Evolutionary conservation across 1,284 basidiomycete species (phyloP).

Genomic region (Cryptococcus sp.): DNA sequence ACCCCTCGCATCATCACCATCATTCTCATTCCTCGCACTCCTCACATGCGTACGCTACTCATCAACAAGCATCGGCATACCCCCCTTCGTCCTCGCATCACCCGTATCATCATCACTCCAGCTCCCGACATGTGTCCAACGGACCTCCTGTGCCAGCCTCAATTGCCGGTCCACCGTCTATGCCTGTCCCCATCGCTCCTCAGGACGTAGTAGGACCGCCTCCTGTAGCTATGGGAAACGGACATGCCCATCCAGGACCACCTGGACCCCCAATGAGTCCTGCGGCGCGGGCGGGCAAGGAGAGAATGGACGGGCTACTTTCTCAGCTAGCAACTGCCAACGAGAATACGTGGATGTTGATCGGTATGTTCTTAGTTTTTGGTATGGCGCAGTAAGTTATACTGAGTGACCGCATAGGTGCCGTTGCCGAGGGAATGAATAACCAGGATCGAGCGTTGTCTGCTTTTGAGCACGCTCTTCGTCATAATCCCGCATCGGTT

Average conservation of each 20-base stretch:
- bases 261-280: constrained; percentile 18
- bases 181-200: constrained; percentile 23
- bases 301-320: constrained; percentile 37
- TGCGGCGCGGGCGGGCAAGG: constrained; percentile 35
- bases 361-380: constrained; percentile 62
- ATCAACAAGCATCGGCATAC: constrained; percentile 12
- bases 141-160: constrained; percentile 29
- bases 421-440: constrained; percentile 86
- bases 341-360: constrained; percentile 89
- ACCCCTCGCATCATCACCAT: constrained; percentile 16
- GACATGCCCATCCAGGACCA: constrained; percentile 23
- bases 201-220: constrained; percentile 22
- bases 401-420: constrained; percentile 58
- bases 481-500: constrained; percentile 86
- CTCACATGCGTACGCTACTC: constrained; percentile 15
- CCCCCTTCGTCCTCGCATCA: constrained; percentile 18
- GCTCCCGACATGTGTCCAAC: constrained; percentile 31
- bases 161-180: constrained; percentile 24
- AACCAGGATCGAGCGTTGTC: constrained; percentile 83
- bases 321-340: constrained; percentile 69
- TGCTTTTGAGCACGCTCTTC: constrained; percentile 87
- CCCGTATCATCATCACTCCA: constrained; percentile 23
- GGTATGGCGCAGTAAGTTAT: background rate
- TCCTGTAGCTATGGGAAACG: constrained; percentile 26
- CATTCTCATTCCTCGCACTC: constrained; percentile 5